Conservation (phyloP, 202 grass and related monocot genomes). For the Saccharum hybrid region DNA sequence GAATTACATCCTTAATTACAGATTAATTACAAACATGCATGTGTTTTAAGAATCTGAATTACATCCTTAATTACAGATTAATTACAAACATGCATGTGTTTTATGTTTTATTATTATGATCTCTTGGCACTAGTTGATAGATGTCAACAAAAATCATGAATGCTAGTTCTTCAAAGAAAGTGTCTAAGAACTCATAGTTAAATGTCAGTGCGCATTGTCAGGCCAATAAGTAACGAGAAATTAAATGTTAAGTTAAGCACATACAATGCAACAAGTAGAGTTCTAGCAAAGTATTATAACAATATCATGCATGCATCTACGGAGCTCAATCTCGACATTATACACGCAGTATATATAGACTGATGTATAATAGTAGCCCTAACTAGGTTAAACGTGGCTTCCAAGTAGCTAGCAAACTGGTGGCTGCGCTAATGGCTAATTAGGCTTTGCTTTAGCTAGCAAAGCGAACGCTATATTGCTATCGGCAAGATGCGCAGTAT, state of each 20-base stretch:
- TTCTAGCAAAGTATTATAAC: background rate
- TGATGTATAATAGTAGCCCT: conserved; percentile 10
- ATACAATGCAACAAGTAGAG: background rate
- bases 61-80: background rate
- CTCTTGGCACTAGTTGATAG: background rate
- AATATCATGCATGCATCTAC: background rate
- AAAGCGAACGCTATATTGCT: background rate
- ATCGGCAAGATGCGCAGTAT: conserved; percentile 7
- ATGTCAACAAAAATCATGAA: background rate
- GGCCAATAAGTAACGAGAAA: background rate
- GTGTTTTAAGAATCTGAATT: background rate
- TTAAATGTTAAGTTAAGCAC: background rate
- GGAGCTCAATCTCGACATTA: background rate
- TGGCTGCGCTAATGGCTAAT: conserved; percentile 13
- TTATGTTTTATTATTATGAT: background rate
- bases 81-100: background rate
- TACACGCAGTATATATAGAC: background rate
- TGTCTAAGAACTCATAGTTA: background rate
- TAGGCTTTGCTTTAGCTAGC: background rate
- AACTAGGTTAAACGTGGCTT: conserved; percentile 17
- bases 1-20: background rate
- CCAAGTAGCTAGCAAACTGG: conserved; percentile 28
- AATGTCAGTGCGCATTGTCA: background rate
- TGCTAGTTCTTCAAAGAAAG: background rate
- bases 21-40: background rate